Conservation (phyloP, 441 rosid species). For the Viola pubescens region DNA sequence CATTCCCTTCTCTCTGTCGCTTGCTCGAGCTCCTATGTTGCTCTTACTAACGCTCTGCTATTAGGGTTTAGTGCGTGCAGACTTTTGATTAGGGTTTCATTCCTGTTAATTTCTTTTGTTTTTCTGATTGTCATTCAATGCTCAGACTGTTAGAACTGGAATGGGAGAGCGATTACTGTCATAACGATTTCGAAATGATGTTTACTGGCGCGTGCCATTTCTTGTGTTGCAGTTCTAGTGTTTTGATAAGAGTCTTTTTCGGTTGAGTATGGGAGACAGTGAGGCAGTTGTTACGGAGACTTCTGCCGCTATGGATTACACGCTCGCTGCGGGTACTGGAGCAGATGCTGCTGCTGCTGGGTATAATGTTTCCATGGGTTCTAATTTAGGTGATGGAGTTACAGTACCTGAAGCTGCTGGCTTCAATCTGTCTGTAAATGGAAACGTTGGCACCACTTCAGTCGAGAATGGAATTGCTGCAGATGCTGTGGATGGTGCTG, state of each 20-base stretch:
- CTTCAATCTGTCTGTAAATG: constrained; percentile 44
- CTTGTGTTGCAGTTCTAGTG: no score
- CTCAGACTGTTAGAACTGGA: no score
- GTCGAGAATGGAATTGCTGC: constrained; percentile 54
- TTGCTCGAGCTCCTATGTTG: no score
- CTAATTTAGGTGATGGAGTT: constrained; percentile 17
- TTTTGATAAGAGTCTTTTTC: neutral
- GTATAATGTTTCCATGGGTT: constrained; percentile 10
- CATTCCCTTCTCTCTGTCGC: no score
- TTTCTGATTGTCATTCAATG: no score
- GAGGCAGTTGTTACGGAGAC: constrained; percentile 52
- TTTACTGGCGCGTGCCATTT: no score
- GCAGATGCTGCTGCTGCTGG: constrained; percentile 28
- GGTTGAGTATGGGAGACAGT: constrained; percentile 58
- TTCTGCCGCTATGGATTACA: constrained; percentile 31
- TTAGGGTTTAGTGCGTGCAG: no score
- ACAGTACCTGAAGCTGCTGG: constrained; percentile 25
- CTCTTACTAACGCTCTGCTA: no score
- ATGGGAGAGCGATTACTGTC: no score
- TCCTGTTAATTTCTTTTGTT: no score
- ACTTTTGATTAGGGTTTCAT: no score
- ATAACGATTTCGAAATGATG: no score
- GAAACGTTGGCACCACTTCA: constrained; percentile 27
- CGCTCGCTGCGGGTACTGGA: constrained; percentile 34
- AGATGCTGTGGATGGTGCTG: constrained; percentile 29